phyloP scores from a whole-genome alignment of 2,329 filamentous ascomycete genomes.

The Stachybotrys elegans region DNA sequence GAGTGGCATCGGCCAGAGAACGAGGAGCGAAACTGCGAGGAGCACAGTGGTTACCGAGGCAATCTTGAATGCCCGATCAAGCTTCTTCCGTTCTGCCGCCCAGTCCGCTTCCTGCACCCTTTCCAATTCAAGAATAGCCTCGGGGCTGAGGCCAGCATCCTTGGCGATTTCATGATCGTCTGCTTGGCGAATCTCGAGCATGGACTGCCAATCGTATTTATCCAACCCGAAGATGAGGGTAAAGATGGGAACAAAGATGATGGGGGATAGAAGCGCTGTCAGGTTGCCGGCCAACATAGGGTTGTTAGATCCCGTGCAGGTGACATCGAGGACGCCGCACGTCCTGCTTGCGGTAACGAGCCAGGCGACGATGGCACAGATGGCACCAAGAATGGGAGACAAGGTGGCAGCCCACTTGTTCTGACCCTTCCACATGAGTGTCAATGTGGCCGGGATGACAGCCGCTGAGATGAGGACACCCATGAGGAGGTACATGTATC shows the following conservation, averaged over 20 bases:
- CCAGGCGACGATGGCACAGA: conserved; percentile 66
- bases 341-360: conserved; percentile 66
- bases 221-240: conserved; percentile 54
- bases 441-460: conserved; percentile 76
- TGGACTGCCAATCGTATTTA: conserved; percentile 80
- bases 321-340: conserved; percentile 63
- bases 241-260: conserved; percentile 68
- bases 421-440: conserved; percentile 76
- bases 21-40: conserved; percentile 60
- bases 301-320: conserved; percentile 72
- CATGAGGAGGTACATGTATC: conserved; percentile 86
- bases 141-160: conserved; percentile 46
- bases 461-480: conserved; percentile 84
- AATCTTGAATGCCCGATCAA: conserved; percentile 47
- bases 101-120: conserved; percentile 25
- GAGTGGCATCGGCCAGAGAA: conserved; percentile 92
- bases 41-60: conserved; percentile 25
- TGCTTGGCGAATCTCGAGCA: conserved; percentile 70
- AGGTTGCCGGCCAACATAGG: conserved; percentile 88
- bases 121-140: conserved; percentile 16
- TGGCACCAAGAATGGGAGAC: conserved; percentile 62
- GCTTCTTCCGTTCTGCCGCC: conserved; percentile 40
- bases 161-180: conserved; percentile 72
- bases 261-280: conserved; percentile 68
- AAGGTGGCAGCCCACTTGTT: conserved; percentile 66